These are phyloP conservation scores for Sideroxylon spinosum DNA, from an alignment of 179 eudicot genomes.

Conservation along the genomic window DNA sequence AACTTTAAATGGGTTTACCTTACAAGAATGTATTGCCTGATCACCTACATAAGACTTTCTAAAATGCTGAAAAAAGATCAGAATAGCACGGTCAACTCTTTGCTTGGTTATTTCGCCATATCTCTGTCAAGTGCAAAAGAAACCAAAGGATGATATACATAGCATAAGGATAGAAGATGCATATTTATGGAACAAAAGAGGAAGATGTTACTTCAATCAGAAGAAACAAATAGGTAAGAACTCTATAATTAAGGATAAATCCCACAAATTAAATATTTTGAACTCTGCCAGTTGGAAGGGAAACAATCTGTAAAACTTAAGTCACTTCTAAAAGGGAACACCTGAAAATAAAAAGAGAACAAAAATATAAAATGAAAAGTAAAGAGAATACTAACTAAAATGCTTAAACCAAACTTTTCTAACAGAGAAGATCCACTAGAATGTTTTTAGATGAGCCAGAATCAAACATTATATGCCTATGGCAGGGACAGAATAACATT, in stretches of 20 bases:
- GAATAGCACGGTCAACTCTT: constrained; percentile 87
- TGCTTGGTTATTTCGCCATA: constrained; percentile 85
- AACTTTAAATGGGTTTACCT: constrained; percentile 46
- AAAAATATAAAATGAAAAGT: neutral
- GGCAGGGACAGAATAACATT: neutral
- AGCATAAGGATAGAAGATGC: neutral
- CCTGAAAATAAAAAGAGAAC: too few relatives aligned
- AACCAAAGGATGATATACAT: constrained; percentile 5
- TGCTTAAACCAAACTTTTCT: neutral
- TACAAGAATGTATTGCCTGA: constrained; percentile 89
- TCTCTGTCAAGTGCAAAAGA: constrained; percentile 42
- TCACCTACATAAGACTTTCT: constrained; percentile 93
- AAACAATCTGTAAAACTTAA: neutral
- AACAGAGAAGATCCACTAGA: neutral
- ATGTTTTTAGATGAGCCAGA: neutral
- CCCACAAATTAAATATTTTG: neutral
- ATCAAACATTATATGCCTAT: neutral
- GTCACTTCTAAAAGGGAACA: neutral
- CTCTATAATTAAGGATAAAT: neutral
- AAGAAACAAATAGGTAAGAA: neutral
- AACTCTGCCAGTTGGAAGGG: neutral
- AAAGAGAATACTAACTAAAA: neutral
- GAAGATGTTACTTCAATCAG: constrained; percentile 1
- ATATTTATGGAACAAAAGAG: constrained; percentile 1
- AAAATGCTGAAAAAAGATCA: constrained; percentile 80